phyloP scores from a whole-genome alignment of 2,329 filamentous ascomycete species.

The Botrytis fabae region DNA sequence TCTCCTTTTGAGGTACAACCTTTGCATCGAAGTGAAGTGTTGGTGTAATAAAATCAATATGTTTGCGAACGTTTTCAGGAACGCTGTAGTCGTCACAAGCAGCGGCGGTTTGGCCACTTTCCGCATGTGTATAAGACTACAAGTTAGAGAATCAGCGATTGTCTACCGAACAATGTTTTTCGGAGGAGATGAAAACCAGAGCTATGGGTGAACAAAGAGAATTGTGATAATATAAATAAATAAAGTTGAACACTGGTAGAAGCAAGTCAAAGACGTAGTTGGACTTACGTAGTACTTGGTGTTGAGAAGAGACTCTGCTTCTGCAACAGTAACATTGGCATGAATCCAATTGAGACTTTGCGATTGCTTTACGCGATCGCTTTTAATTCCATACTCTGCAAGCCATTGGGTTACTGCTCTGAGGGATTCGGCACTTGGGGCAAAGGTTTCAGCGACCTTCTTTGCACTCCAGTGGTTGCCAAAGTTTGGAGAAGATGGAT shows the following conservation, averaged over 20 bases:
- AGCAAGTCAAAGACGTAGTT: not conserved
- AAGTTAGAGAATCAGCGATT: not conserved
- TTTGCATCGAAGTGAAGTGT: constrained; percentile 27
- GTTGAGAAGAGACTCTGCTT: constrained; percentile 54
- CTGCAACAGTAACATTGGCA: constrained; percentile 41
- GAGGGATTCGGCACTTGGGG: constrained; percentile 47
- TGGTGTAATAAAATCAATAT: constrained; percentile 27
- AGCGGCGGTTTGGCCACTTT: constrained; percentile 30
- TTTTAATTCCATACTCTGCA: constrained; percentile 50
- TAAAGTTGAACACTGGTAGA: not conserved
- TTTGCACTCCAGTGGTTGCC: constrained; percentile 23
- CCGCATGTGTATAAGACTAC: constrained; percentile 25
- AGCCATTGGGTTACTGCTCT: constrained; percentile 50
- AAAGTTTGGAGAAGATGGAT: constrained; percentile 36
- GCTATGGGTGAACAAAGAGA: not conserved
- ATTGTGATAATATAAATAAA: not conserved
- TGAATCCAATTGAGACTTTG: constrained; percentile 35
- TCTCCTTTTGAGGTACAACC: constrained; percentile 16
- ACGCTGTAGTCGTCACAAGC: constrained; percentile 27
- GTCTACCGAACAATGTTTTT: not conserved
- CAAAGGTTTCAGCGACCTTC: constrained; percentile 43
- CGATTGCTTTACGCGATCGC: constrained; percentile 50
- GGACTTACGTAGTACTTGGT: constrained; percentile 46
- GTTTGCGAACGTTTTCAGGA: constrained; percentile 20
- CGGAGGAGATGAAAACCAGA: not conserved